phyloP scores from a whole-genome alignment of 371 early-diverging fungal species.

The Mucor lusitanicus region DNA sequence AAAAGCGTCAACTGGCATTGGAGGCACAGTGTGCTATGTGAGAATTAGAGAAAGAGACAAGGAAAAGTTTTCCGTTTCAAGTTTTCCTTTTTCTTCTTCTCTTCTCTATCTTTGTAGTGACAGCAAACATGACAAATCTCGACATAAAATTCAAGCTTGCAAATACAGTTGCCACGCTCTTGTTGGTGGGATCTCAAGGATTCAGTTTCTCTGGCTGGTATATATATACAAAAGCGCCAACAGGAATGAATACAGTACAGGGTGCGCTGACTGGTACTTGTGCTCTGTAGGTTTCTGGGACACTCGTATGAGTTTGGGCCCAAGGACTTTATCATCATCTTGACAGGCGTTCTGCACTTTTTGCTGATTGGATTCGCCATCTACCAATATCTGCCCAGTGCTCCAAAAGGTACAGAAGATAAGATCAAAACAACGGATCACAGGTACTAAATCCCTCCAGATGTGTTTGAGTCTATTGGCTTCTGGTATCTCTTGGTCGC shows the following conservation, averaged over 20 bases:
- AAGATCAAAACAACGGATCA: background rate
- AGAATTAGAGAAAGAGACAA: background rate
- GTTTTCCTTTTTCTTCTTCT: constrained; percentile 2
- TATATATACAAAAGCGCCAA: no score
- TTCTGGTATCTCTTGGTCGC: constrained; percentile 49
- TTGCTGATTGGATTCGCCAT: constrained; percentile 48
- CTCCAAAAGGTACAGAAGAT: constrained; percentile 42
- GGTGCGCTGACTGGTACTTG: background rate
- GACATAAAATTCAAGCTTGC: constrained; percentile 44
- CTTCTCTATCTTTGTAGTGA: constrained; percentile 4
- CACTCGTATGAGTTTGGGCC: constrained; percentile 39
- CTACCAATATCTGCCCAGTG: constrained; percentile 48
- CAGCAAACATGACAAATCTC: constrained; percentile 36
- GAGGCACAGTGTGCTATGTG: no score
- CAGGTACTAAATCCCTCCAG: constrained; percentile 11
- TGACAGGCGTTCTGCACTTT: constrained; percentile 36
- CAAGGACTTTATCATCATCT: constrained; percentile 39
- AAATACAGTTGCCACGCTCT: constrained; percentile 42
- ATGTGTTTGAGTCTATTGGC: constrained; percentile 42
- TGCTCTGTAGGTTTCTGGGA: constrained; percentile 21
- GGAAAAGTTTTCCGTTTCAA: background rate
- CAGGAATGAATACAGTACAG: background rate
- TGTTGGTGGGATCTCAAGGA: constrained; percentile 41
- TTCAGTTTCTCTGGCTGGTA: constrained; percentile 41
- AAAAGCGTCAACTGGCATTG: no score